A percentile compares a stretch with the other conserved stretches of the same genome.
phyloP scores from a whole-genome alignment of 2,329 filamentous ascomycete species.

The Aureobasidium sp. region DNA sequence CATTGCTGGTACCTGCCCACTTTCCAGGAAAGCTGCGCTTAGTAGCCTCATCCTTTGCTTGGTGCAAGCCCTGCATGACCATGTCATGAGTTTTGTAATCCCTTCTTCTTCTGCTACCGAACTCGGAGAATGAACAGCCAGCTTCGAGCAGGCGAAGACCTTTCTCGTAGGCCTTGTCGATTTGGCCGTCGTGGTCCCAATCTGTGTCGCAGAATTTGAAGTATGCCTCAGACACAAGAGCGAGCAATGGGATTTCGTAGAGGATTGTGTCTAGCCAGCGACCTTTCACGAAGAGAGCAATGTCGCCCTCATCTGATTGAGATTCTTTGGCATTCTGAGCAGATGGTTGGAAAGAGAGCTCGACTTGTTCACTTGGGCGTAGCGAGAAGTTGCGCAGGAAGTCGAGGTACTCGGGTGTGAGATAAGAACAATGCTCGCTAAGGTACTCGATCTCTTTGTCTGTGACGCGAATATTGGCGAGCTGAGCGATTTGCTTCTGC shows the following conservation, averaged over 20 bases:
- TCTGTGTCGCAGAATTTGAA: slow-evolving; percentile 94
- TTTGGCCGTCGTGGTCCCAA: slow-evolving; percentile 82
- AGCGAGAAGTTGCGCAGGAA: slow-evolving; percentile 79
- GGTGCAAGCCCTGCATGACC: slow-evolving; percentile 78
- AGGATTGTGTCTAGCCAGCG: slow-evolving; percentile 92
- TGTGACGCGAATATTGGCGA: slow-evolving; percentile 73
- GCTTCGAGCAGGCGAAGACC: slow-evolving; percentile 68
- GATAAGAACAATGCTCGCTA: slow-evolving; percentile 69
- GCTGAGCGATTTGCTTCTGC: slow-evolving; percentile 71
- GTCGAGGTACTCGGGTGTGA: slow-evolving; percentile 67
- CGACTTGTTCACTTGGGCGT: slow-evolving; percentile 71
- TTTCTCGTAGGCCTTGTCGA: slow-evolving; percentile 77
- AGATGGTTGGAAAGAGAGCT: slow-evolving; percentile 55
- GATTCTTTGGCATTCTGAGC: slow-evolving; percentile 31
- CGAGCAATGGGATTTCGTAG: slow-evolving; percentile 92
- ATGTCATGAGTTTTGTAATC: slow-evolving; percentile 94
- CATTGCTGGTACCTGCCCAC: slow-evolving; percentile 86
- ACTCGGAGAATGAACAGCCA: slow-evolving; percentile 88
- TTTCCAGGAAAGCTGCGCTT: slow-evolving; percentile 58
- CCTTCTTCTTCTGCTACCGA: slow-evolving; percentile 79
- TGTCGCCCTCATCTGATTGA: slow-evolving; percentile 61
- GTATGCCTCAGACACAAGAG: slow-evolving; percentile 89
- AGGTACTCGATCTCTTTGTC: slow-evolving; percentile 76
- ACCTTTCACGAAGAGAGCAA: slow-evolving; percentile 71
- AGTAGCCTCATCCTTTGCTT: slow-evolving; percentile 59